A percentile compares a stretch with the other conserved stretches of the same genome.
Conservation (phyloP, 495 filamentous ascomycete genomes). For the Haplographium delicatum region DNA sequence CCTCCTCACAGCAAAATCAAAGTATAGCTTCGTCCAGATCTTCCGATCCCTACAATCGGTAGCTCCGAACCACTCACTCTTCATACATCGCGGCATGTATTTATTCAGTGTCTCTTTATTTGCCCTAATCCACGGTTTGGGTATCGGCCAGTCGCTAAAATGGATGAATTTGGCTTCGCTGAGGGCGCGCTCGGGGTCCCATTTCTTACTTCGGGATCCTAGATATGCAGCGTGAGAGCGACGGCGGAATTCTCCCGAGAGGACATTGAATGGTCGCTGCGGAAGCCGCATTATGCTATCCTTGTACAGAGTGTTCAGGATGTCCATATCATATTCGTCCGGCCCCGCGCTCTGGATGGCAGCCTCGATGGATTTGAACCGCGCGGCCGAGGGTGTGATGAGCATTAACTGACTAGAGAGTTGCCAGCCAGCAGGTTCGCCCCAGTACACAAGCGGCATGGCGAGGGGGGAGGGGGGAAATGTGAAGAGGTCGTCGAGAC, state of each 20-base stretch:
- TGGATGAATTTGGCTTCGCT: slow-evolving; percentile 60
- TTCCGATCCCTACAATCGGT: slow-evolving; percentile 38
- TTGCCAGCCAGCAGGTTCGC: slow-evolving; percentile 35
- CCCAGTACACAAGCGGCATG: slow-evolving; percentile 59
- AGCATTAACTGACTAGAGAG: slow-evolving; percentile 52
- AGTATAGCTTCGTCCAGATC: slow-evolving; percentile 58
- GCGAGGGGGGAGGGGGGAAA: slow-evolving; percentile 46
- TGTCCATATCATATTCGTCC: slow-evolving; percentile 53
- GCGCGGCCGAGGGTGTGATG: slow-evolving; percentile 47
- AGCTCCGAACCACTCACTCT: slow-evolving; percentile 20
- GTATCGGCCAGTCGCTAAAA: slow-evolving; percentile 66
- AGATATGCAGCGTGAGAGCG: slow-evolving; percentile 50
- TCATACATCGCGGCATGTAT: slow-evolving; percentile 19
- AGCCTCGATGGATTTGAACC: slow-evolving; percentile 38
- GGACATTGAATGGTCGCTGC: slow-evolving; percentile 56
- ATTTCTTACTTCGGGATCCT: slow-evolving; percentile 45
- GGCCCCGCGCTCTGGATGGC: slow-evolving; percentile 27
- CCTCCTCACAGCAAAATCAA: slow-evolving; percentile 52
- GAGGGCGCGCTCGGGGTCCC: slow-evolving; percentile 55
- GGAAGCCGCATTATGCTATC: slow-evolving; percentile 57
- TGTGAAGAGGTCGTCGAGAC: slow-evolving; percentile 60
- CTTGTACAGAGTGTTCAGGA: slow-evolving; percentile 54
- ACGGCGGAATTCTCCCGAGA: slow-evolving; percentile 53
- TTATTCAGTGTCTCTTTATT: slow-evolving; percentile 17
- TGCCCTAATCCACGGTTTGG: slow-evolving; percentile 49